A percentile compares a stretch with the other conserved stretches of the same genome.
Evolutionary conservation across 1,284 basidiomycete species (phyloP).

Genomic region (Ustanciosporium gigantosporum): DNA sequence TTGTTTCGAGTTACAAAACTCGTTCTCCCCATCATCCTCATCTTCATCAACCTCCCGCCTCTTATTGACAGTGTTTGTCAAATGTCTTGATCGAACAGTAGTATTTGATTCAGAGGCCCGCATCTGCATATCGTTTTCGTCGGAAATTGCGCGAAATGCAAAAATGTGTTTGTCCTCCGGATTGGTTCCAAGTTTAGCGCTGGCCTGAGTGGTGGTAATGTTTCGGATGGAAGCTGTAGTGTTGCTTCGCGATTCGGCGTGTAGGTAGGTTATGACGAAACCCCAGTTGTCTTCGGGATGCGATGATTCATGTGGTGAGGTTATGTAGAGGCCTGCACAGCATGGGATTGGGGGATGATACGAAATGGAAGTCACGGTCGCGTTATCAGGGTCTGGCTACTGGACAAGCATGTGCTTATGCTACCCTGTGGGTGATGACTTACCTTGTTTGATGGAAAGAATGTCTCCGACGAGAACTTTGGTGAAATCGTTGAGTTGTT

Average conservation of each 20-base stretch:
- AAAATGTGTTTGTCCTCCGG: conserved; percentile 10
- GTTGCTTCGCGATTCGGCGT: conserved; percentile 25
- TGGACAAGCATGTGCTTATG: background rate
- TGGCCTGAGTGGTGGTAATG: conserved; percentile 13
- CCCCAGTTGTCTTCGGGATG: conserved; percentile 56
- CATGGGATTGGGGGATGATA: background rate
- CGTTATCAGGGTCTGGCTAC: background rate
- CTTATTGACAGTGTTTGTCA: conserved; percentile 13
- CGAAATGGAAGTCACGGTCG: background rate
- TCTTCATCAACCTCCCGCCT: background rate
- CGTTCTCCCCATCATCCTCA: background rate
- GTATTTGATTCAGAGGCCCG: background rate
- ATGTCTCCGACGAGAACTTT: conserved; percentile 84
- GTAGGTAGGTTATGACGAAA: conserved; percentile 42
- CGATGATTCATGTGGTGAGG: conserved; percentile 44
- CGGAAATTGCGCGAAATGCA: conserved; percentile 49
- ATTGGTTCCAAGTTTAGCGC: background rate
- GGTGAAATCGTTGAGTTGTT: conserved; percentile 56
- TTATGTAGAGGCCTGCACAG: conserved; percentile 36
- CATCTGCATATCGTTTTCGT: conserved; percentile 23
- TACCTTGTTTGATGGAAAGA: conserved; percentile 77
- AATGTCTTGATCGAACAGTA: conserved; percentile 14
- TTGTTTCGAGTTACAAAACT: conserved; percentile 63
- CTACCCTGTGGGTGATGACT: background rate
- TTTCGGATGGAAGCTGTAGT: conserved; percentile 45